These are phyloP conservation scores for Venturiaceae sp. DNA, from an alignment of 2,329 filamentous ascomycete genomes.

Conservation along the genomic window DNA sequence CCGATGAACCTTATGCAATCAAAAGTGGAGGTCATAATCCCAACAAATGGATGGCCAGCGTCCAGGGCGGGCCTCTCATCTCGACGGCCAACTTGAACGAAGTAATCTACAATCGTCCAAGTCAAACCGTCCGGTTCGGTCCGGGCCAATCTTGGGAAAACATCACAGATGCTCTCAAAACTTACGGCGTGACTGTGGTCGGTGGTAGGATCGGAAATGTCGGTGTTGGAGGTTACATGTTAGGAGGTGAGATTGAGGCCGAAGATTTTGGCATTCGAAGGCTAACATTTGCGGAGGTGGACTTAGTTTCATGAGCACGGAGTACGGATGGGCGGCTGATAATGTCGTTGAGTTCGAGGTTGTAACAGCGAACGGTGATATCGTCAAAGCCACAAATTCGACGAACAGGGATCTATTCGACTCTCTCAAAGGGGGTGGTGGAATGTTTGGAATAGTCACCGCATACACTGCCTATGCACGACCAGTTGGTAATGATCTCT, in stretches of 20 bases:
- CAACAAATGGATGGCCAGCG: conserved; percentile 17
- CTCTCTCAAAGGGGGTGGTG: conserved; percentile 32
- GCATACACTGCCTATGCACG: conserved; percentile 17
- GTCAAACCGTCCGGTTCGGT: conserved; percentile 26
- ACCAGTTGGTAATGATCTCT: no score
- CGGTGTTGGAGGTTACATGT: conserved; percentile 4
- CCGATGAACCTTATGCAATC: conserved; percentile 20
- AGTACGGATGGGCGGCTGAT: conserved; percentile 40
- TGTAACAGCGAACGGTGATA: conserved; percentile 36
- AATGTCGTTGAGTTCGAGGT: conserved; percentile 38
- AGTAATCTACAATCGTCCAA: conserved; percentile 22
- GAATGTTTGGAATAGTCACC: conserved; percentile 36
- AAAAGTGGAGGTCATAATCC: conserved; percentile 32
- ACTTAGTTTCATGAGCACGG: conserved; percentile 39
- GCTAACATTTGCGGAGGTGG: conserved; percentile 8
- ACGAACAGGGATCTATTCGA: conserved; percentile 30
- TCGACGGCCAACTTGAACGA: conserved; percentile 24
- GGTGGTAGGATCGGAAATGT: conserved; percentile 16
- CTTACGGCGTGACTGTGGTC: conserved; percentile 23
- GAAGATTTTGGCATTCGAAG: conserved; percentile 13
- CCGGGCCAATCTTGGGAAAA: conserved; percentile 31
- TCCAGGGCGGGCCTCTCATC: conserved; percentile 29
- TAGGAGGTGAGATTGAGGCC: conserved; percentile 11
- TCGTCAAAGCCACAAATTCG: conserved; percentile 29
- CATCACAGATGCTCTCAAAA: conserved; percentile 23